Evolutionary conservation across 2,329 filamentous ascomycete species (phyloP), one percentile per base, ranked within the genome.

Genomic region (Ophiostoma sp.): DNA sequence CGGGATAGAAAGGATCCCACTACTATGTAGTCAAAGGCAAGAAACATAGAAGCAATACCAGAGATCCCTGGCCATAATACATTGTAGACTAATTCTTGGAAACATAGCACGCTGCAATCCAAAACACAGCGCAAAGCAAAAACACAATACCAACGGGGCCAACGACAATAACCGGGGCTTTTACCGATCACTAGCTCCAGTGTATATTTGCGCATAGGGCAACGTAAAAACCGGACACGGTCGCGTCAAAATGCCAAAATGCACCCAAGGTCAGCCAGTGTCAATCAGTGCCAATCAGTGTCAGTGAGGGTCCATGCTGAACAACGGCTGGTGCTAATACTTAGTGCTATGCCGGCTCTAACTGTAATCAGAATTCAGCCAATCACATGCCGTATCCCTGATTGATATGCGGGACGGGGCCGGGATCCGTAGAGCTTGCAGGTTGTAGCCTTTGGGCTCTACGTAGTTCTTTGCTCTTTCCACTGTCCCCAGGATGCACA

Each of bases 381-480:
- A 74, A 74, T 72, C 73, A 74, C 20, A 70, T 33, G 4, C 13
- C 57, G 27, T 54, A 73, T 74, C 73, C 73, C 72, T 73, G 70
- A 72, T 52, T 71, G 69, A 73, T 67, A 67, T 70, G 70, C 71
- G 68, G 70, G 71, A 72, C 70, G 39, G 66, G 17, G 52, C 69
- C 68, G 67, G 67, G 67, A 62, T 52, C 70, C 52, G 68, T 70
- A 68, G 60, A 71, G 67, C 70, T 70, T 69, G 54, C 62, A 64
- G 62, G 36, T 36, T 17, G 48, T 13, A 54, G 48, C 48, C 48
- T 54, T 54, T 54, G 48, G 48, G 48, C 13, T 54, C n/a, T 57
- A n/a, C n/a, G n/a, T n/a, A n/a, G 52, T 8, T 23, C n/a, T 11
- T 67, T 52, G 36, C 54, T 13, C 23, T 52, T 69, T 3, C 23